Base-by-base conservation (phyloP, 1,284 basidiomycete species). In the Spongispora temasekensis region DNA sequence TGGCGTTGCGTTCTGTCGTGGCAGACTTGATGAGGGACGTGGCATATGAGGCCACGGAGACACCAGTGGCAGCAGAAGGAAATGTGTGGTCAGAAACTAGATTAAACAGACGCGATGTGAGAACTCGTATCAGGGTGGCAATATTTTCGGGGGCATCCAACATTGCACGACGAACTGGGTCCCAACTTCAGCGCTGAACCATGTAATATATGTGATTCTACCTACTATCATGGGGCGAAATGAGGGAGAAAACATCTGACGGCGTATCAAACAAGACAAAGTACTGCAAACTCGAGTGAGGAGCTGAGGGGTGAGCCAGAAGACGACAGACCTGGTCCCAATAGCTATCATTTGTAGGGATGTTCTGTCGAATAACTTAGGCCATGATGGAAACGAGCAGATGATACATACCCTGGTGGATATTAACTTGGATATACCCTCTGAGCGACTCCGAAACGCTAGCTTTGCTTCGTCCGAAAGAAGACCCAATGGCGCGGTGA, bases 381-480 rank as follows among this genome's bases (percentile, higher is more conserved):
- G n/a, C 40, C 48, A 35, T 56, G 35, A 31, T 56, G 35, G 31
- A 28, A 53, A 51, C 32, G 21, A 48, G 46, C 35, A 32, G 50
- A 51, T n/a, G 42, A 55, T 23, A 46, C 62, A 50, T 52, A 94
- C 92, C 66, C 90, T 83, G 23, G 81, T 83, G 21, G 85, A 81
- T 51, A 87, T 84, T 40, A 96, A 74, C 70, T 91, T 90, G 58
- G 87, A 81, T 56, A 95, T 87, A 9, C 94, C 94, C 46, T 83
- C 83, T 1, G 90, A 84, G 61, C 90, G 88, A 66, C 87, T 92
- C 54, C 92, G 87, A 74, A 97, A 97, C 23, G 89, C 87, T 27
- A 97, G 85, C 75, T 95, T 95, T 32, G 92, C 87, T 71, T 94
- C 92, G 71, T 96, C 93, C 12, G 89, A 88, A 27, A 93, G 75